Percentiles rank a stretch among this genome's conserved stretches.
Conservation (phyloP, 1,284 basidiomycete genomes). For the Malassezia sympodialis region DNA sequence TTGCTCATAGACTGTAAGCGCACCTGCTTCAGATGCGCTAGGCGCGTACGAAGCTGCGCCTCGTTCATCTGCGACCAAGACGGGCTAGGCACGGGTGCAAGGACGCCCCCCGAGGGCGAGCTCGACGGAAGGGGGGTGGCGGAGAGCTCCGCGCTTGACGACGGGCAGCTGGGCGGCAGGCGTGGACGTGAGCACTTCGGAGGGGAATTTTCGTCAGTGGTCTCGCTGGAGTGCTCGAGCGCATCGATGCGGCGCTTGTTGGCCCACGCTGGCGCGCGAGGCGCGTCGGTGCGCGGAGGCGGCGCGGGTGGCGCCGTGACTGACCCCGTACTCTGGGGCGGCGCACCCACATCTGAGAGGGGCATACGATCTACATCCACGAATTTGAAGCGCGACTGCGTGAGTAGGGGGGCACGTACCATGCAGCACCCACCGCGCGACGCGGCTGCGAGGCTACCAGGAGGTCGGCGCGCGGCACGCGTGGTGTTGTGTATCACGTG, state of each 20-base stretch:
- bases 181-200: not conserved
- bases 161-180: not conserved
- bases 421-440: not conserved
- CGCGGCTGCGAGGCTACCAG: not conserved
- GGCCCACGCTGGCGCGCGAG: not conserved
- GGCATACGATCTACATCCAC: not conserved
- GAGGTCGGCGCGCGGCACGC: not conserved
- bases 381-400: not conserved
- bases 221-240: not conserved
- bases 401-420: not conserved
- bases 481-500: not conserved
- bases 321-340: not conserved
- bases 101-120: not conserved
- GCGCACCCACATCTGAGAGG: not conserved
- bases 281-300: not conserved
- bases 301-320: not conserved
- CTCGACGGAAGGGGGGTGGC: not conserved
- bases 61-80: constrained; percentile 4
- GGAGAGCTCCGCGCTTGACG: not conserved
- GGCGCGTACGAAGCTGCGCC: constrained; percentile 6
- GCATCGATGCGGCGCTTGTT: not conserved
- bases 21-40: constrained; percentile 5
- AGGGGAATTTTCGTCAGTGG: not conserved
- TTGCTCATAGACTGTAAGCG: constrained; percentile 10
- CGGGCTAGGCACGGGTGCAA: not conserved